Conservation (phyloP, 192 early-diverging fungal species). For the Endogone sp. region DNA sequence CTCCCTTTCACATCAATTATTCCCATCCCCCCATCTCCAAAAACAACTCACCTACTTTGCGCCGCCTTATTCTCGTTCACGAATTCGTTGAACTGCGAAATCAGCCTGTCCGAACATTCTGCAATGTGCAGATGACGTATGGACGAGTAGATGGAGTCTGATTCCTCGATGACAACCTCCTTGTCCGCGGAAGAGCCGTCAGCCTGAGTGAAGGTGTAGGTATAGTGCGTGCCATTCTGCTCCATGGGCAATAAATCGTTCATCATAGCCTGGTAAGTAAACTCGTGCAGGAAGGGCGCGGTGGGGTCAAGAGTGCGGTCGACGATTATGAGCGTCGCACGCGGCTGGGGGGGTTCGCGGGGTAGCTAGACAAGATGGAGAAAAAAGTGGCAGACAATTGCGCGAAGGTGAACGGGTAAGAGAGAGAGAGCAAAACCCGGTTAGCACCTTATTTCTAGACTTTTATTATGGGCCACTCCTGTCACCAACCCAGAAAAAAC, state of each 20-base stretch:
- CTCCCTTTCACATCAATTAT: neutral
- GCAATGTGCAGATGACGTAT: conserved; percentile 83
- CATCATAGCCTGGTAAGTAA: conserved; percentile 99
- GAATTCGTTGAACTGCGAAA: conserved; percentile 74
- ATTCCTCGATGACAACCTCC: conserved; percentile 64
- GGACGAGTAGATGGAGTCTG: conserved; percentile 71
- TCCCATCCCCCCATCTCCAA: neutral
- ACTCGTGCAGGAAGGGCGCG: conserved; percentile 93
- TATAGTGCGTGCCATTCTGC: conserved; percentile 61
- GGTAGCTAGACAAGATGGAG: conserved; percentile 19
- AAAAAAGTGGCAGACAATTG: neutral
- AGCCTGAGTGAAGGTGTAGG: conserved; percentile 45
- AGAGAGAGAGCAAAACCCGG: neutral
- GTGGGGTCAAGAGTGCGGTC: conserved; percentile 91
- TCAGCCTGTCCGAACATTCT: conserved; percentile 69
- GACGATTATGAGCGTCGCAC: conserved; percentile 79
- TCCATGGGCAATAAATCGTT: conserved; percentile 79
- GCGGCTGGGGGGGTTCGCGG: conserved; percentile 46
- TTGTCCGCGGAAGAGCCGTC: conserved; percentile 39
- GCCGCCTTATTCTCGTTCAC: conserved; percentile 73
- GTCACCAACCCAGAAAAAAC: neutral
- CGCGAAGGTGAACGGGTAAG: neutral
- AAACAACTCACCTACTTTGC: conserved; percentile 8
- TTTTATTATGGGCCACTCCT: too few relatives aligned
- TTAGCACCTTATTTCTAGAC: neutral